phyloP scores from a whole-genome alignment of 257 asterid species.

The Nemophila menziesii region DNA sequence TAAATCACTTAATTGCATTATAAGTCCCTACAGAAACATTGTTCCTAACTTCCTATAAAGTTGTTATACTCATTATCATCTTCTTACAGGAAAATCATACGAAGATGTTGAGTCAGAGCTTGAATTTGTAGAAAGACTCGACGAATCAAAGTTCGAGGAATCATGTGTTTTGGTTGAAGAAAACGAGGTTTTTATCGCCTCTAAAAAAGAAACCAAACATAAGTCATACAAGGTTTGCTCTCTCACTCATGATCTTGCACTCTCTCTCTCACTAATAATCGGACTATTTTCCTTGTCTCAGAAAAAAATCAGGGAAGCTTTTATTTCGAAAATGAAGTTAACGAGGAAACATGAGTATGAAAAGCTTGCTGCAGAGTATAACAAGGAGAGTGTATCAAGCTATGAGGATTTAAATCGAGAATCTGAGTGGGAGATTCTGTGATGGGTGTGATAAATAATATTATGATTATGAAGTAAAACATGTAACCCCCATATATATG shows the following conservation, averaged over 20 bases:
- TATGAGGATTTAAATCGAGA: constrained; percentile 16
- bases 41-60: not conserved
- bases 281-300: constrained; percentile 14
- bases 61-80: not conserved
- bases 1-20: no score
- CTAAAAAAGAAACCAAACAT: constrained; percentile 22
- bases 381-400: constrained; percentile 7
- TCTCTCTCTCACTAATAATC: not conserved
- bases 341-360: constrained; percentile 27
- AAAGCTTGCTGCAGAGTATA: constrained; percentile 15
- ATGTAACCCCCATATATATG: no score
- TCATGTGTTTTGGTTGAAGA: constrained; percentile 57
- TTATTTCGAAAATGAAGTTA: constrained; percentile 38
- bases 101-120: constrained; percentile 12
- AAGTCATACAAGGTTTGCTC: constrained; percentile 59
- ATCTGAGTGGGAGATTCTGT: constrained; percentile 39
- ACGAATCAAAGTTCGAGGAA: constrained; percentile 36
- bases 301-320: constrained; percentile 46
- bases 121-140: constrained; percentile 20
- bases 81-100: constrained; percentile 22
- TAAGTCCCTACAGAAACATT: not conserved
- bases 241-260: constrained; percentile 6
- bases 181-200: constrained; percentile 16
- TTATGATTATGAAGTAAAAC: not conserved
- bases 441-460: not conserved